Base-by-base conservation (phyloP, 306 rosid genomes). In the Prunus dulcis region DNA sequence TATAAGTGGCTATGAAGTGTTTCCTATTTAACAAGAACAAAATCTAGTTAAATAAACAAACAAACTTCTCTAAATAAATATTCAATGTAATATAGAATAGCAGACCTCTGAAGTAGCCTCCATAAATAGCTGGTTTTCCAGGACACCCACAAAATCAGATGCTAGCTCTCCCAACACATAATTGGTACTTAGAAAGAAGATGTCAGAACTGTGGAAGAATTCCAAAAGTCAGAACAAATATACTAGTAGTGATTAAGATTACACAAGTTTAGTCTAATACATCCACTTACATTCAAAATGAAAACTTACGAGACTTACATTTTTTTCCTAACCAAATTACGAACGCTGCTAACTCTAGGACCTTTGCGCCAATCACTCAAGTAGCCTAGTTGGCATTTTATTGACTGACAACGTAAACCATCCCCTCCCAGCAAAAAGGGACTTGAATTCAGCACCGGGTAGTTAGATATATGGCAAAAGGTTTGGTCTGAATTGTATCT, bases 51-150 rank as follows among this genome's bases (percentile, higher is more conserved):
- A 12, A 64, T 49, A 64, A 12, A 50, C 2, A 30, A 19, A 18
- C 28, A 14, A 55, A 50, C 11, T n/a, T 32, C 15, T 51, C 32
- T 7, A 64, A 66, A 41, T 64, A 57, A 64, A 64, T 34, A 11
- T 12, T 58, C 18, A 53, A 18, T 5, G 52, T 76, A 67, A 5
- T 2, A 67, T 19, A 63, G 32, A 46, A 27, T 63, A 43, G 78
- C 81, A 76, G 32, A 88, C 92, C 88, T 80, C 50, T n/a, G 88
- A 82, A 82, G 80, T 15, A 76, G 91, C 84, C 20, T 9, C 68
- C 3, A 12, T 9, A 76, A 82, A 83, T 23, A 82, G 78, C 34
- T n/a, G 9, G 52, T 51, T 8, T 76, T 85, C 89, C 32, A 85
- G 10, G 58, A 20, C 5, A 18, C 25, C 18, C 63, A 60, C 81